These are phyloP conservation scores for Alternaria hordeiaustralica DNA, from an alignment of 2,329 filamentous ascomycete genomes.

Conservation along the genomic window DNA sequence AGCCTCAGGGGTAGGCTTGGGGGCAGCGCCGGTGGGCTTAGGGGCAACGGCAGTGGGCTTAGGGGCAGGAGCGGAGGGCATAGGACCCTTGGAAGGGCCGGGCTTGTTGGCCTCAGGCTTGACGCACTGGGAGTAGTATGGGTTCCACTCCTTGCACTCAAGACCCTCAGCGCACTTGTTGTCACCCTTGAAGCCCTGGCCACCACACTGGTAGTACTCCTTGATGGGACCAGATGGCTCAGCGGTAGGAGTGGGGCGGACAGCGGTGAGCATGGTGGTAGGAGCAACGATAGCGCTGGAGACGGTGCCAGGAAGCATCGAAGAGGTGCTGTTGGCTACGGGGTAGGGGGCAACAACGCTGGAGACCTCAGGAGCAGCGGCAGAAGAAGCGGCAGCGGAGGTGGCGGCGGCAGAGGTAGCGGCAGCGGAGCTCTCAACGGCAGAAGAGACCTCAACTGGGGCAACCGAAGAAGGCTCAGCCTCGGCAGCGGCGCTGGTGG, in stretches of 20 bases:
- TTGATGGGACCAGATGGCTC: conserved; percentile 20
- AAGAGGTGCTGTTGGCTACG: conserved; percentile 15
- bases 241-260: conserved; percentile 27
- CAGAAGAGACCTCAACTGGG: conserved; percentile 12
- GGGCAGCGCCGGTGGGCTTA: background rate
- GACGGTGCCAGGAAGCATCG: conserved; percentile 1
- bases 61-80: conserved; percentile 7
- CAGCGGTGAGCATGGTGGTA: conserved; percentile 31
- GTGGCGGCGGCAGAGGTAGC: conserved; percentile 9
- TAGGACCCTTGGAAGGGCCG: conserved; percentile 14
- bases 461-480: conserved; percentile 12
- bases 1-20: conserved; percentile 2
- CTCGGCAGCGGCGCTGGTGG: conserved; percentile 8
- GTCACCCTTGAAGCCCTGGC: conserved; percentile 49
- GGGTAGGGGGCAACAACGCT: conserved; percentile 10
- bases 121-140: conserved; percentile 56
- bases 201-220: conserved; percentile 53
- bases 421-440: conserved; percentile 1
- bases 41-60: conserved; percentile 11
- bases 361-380: conserved; percentile 9
- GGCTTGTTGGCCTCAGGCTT: conserved; percentile 19
- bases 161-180: conserved; percentile 49
- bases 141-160: conserved; percentile 51
- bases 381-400: background rate
- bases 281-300: conserved; percentile 11